Conservation (phyloP, 176 grass and related monocot species). For the Oropetium thomaeum region DNA sequence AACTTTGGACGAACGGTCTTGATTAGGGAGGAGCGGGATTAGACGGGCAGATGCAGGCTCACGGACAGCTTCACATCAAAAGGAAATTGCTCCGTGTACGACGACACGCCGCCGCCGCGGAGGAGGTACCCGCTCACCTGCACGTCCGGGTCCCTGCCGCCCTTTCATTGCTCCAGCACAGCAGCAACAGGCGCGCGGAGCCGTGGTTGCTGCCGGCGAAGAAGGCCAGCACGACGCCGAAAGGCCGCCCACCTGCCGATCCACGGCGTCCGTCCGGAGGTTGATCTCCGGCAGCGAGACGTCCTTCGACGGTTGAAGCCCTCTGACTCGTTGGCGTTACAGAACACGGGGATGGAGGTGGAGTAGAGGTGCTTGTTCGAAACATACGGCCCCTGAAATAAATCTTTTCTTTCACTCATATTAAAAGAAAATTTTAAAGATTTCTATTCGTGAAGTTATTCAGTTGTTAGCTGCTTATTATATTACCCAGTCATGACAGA, state of each 20-base stretch:
- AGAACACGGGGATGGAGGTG: constrained; percentile 72
- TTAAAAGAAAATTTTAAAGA: too few species aligned
- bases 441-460: too few species aligned
- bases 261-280: constrained; percentile 46
- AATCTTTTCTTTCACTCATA: too few species aligned
- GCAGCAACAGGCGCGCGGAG: constrained; percentile 51
- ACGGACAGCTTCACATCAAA: too few species aligned
- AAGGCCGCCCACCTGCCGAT: constrained; percentile 51
- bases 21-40: too few species aligned
- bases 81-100: constrained; percentile 74
- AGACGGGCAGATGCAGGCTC: too few species aligned
- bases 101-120: constrained; percentile 43
- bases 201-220: constrained; percentile 88
- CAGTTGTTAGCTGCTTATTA: too few species aligned
- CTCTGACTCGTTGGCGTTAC: constrained; percentile 93
- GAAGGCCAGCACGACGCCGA: constrained; percentile 75
- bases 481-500: too few species aligned
- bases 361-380: constrained; percentile 45
- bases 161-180: constrained; percentile 65
- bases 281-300: constrained; percentile 78
- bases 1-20: too few species aligned
- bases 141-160: constrained; percentile 36
- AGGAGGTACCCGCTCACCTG: constrained; percentile 73
- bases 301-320: constrained; percentile 71
- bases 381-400: constrained; percentile 62